Conservation (phyloP, 768 basidiomycete genomes). For the Cyathus striatus region DNA sequence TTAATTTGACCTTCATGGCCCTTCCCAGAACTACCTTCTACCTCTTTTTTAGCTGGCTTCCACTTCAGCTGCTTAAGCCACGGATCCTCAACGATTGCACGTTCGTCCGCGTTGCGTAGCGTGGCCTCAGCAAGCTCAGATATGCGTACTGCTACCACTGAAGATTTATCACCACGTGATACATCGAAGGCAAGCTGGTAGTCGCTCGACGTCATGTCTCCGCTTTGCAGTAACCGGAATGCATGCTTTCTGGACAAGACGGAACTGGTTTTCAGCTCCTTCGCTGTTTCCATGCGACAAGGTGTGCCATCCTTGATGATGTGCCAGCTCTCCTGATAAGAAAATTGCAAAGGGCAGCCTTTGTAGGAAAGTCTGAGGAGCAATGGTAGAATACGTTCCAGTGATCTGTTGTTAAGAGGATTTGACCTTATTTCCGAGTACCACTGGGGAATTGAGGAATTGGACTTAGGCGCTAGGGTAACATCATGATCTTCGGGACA, state of each 20-base stretch:
- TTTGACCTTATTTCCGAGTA: constrained; percentile 42
- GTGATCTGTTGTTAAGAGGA: constrained; percentile 32
- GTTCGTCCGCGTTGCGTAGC: constrained; percentile 10
- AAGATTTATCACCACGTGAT: constrained; percentile 34
- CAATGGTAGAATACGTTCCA: constrained; percentile 59
- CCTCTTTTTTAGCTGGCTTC: too few relatives aligned
- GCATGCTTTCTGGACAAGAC: constrained; percentile 46
- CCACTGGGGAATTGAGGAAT: constrained; percentile 60
- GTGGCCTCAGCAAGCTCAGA: constrained; percentile 34
- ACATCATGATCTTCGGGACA: too few relatives aligned
- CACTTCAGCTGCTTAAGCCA: constrained; percentile 71
- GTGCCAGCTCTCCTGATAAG: constrained; percentile 63
- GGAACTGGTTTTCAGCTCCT: constrained; percentile 33
- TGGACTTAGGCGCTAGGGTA: too few relatives aligned
- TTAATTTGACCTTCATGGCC: constrained; percentile 3
- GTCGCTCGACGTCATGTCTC: constrained; percentile 35
- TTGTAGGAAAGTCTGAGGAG: constrained; percentile 62
- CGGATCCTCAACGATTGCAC: constrained; percentile 28
- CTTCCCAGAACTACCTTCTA: constrained; percentile 12
- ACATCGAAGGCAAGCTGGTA: constrained; percentile 40
- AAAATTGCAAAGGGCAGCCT: constrained; percentile 53
- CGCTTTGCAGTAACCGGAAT: constrained; percentile 35
- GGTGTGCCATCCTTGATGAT: constrained; percentile 30
- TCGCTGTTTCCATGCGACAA: constrained; percentile 36
- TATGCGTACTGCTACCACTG: constrained; percentile 27